phyloP scores from a whole-genome alignment of 177 flowering plant species.

The Vitis hybrid region DNA sequence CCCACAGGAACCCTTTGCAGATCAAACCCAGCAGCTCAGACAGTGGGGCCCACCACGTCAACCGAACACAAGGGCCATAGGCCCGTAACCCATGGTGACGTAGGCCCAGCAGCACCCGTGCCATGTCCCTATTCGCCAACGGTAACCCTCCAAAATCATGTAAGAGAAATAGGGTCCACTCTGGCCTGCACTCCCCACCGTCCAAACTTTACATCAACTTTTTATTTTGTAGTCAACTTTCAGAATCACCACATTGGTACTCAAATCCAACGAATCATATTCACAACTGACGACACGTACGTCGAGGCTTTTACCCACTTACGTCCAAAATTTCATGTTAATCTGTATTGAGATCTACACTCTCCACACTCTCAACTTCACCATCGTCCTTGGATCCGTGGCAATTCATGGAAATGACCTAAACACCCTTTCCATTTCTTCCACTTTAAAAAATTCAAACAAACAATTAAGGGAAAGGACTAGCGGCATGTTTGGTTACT shows the following conservation, averaged over 20 bases:
- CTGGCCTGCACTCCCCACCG: neutral
- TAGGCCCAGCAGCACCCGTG: neutral
- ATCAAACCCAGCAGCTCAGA: neutral
- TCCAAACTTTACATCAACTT: slow-evolving; percentile 1
- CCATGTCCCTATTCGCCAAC: neutral
- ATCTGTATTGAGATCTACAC: neutral
- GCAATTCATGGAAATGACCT: neutral
- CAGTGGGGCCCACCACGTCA: neutral
- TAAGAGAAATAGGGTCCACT: neutral
- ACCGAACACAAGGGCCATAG: too few species aligned
- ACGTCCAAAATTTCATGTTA: neutral
- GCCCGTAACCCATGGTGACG: neutral
- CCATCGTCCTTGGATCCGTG: slow-evolving; percentile 1
- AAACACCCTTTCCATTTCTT: neutral
- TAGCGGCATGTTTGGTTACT: too few species aligned
- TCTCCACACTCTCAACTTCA: neutral
- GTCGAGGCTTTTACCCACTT: neutral
- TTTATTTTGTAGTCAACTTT: neutral
- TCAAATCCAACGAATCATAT: neutral
- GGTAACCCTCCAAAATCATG: neutral
- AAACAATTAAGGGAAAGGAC: neutral
- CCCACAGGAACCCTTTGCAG: neutral
- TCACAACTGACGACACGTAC: neutral
- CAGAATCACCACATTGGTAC: neutral
- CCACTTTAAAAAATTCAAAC: neutral